These are phyloP conservation scores for Talaromyces borbonicus DNA, from an alignment of 495 filamentous ascomycete species.

Conservation along the genomic window DNA sequence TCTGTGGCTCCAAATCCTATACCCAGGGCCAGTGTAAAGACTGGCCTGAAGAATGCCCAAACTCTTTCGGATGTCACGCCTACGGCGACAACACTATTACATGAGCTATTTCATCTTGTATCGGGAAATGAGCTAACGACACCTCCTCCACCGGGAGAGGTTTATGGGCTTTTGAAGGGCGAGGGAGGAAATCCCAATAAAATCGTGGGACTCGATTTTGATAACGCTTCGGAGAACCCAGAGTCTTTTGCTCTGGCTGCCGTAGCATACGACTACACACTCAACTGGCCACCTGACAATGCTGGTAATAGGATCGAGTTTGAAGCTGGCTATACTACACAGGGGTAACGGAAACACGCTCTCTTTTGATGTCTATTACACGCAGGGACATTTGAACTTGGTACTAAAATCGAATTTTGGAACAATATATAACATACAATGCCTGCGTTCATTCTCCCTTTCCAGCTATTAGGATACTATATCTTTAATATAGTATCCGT, in stretches of 20 bases:
- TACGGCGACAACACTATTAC: constrained; percentile 1
- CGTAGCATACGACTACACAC: not conserved
- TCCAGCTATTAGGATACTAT: not conserved
- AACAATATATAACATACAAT: constrained; percentile 1
- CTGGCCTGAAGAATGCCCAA: not conserved
- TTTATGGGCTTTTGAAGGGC: constrained; percentile 1
- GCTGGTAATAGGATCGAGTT: constrained; percentile 1
- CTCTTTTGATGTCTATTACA: not conserved
- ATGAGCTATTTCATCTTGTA: constrained; percentile 1
- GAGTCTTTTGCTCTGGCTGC: not conserved
- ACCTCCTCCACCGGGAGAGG: not conserved
- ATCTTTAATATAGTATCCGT: not conserved
- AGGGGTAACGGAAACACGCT: not conserved
- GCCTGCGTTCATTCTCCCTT: not conserved
- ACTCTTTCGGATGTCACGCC: not conserved
- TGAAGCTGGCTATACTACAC: constrained; percentile 1
- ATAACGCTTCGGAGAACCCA: not conserved
- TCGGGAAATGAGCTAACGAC: not conserved
- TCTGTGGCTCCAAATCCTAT: constrained; percentile 1
- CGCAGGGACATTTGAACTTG: not conserved
- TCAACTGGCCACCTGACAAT: not conserved
- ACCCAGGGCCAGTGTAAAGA: not conserved
- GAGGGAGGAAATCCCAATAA: constrained; percentile 1
- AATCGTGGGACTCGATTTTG: constrained; percentile 1
- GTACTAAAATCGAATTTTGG: not conserved